A percentile compares a stretch with the other conserved stretches of the same genome.
phyloP scores from a whole-genome alignment of 139 green algal genomes.

The Chlorella sp. region DNA sequence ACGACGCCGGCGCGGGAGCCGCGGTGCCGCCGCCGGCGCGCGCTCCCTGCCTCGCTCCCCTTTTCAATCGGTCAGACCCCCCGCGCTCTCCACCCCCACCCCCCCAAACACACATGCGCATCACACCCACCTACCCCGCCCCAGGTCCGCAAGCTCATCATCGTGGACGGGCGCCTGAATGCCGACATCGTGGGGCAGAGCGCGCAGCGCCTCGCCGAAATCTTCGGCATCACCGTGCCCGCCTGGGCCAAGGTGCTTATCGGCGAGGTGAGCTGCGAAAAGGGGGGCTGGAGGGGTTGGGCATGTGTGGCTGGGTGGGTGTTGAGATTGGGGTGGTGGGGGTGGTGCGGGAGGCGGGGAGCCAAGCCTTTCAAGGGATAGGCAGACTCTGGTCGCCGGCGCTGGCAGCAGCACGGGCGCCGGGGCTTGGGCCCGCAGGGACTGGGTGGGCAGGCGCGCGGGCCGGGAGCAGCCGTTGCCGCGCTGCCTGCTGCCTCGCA shows the following conservation, averaged over 20 bases:
- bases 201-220: constrained; percentile 51
- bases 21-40: too few species aligned
- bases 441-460: too few species aligned
- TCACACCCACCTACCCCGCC: neutral
- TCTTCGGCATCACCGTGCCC: constrained; percentile 68
- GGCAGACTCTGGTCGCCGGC: too few species aligned
- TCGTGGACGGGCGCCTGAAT: constrained; percentile 65
- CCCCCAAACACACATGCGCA: neutral
- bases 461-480: too few species aligned
- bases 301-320: neutral
- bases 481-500: too few species aligned
- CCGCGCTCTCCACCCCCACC: neutral
- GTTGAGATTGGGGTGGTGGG: too few species aligned
- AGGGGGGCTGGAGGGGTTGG: neutral
- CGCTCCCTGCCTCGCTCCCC: too few species aligned
- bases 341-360: too few species aligned
- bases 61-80: neutral
- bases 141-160: constrained; percentile 51
- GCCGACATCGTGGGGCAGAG: constrained; percentile 67
- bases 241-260: constrained; percentile 54
- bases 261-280: constrained; percentile 39
- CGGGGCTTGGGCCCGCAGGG: too few species aligned
- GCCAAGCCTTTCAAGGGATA: too few species aligned
- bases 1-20: too few species aligned
- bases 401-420: too few species aligned